Evolutionary conservation across 768 basidiomycete genomes (phyloP).

Genomic region (Leccinum rimulosum): DNA sequence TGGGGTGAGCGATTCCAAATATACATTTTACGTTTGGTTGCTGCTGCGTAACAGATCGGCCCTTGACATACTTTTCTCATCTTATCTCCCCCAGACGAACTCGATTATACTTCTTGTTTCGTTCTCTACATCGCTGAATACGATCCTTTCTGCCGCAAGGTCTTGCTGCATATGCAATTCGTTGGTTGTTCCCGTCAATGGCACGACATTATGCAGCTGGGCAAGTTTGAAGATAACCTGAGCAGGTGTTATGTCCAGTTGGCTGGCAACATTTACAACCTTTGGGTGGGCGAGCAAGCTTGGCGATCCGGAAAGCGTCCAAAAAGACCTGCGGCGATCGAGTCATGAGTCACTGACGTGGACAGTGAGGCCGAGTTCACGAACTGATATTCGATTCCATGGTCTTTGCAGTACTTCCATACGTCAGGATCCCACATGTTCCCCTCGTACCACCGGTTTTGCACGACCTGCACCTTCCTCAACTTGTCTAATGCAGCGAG

Average conservation of each 20-base stretch:
- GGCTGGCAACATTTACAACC: constrained; percentile 43
- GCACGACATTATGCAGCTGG: constrained; percentile 62
- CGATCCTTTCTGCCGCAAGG: constrained; percentile 42
- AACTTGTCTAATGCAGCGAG: constrained; percentile 52
- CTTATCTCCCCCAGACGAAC: constrained; percentile 31
- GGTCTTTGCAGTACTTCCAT: constrained; percentile 57
- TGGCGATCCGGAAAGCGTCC: constrained; percentile 83
- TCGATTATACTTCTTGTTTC: constrained; percentile 24
- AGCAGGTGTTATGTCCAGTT: constrained; percentile 52
- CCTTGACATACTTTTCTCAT: not conserved
- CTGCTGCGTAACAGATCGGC: constrained; percentile 4
- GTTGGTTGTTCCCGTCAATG: constrained; percentile 73
- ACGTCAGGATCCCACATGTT: constrained; percentile 74
- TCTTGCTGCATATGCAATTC: constrained; percentile 68
- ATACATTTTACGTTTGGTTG: not conserved
- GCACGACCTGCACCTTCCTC: constrained; percentile 68
- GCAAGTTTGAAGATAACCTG: constrained; percentile 71
- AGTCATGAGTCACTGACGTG: not conserved
- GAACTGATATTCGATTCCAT: constrained; percentile 74
- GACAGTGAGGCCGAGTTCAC: constrained; percentile 7
- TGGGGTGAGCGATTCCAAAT: not conserved
- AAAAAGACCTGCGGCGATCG: constrained; percentile 61
- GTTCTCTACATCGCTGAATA: constrained; percentile 29
- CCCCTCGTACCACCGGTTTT: constrained; percentile 83
- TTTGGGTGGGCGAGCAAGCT: constrained; percentile 50